These are phyloP conservation scores for Tremellales sp. DNA, from an alignment of 1,284 basidiomycete species.

Conservation along the genomic window DNA sequence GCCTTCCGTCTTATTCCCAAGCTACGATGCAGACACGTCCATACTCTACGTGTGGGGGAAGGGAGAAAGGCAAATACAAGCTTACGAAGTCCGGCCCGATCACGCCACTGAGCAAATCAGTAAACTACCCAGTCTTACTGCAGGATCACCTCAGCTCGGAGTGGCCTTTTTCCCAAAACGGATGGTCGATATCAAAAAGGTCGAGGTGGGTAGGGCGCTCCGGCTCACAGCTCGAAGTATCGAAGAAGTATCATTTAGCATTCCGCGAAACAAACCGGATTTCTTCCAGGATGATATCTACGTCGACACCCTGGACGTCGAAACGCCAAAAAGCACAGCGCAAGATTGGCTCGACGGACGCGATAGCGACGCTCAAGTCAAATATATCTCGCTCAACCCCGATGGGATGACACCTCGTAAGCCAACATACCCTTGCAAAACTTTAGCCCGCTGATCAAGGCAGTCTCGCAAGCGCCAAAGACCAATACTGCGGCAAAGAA, in stretches of 20 bases:
- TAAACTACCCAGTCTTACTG: conserved; percentile 45
- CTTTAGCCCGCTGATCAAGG: neutral
- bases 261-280: conserved; percentile 50
- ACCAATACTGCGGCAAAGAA: conserved; percentile 18
- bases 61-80: conserved; percentile 49
- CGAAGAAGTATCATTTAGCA: conserved; percentile 49
- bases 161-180: conserved; percentile 49
- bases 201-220: conserved; percentile 48
- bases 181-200: conserved; percentile 45
- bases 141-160: conserved; percentile 45
- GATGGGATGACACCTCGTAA: conserved; percentile 45
- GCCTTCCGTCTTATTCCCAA: conserved; percentile 50
- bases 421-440: conserved; percentile 5
- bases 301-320: conserved; percentile 40
- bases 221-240: conserved; percentile 47
- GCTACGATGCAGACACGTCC: conserved; percentile 50
- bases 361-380: conserved; percentile 11
- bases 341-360: conserved; percentile 43
- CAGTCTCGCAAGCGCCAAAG: conserved; percentile 42
- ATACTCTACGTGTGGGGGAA: conserved; percentile 51
- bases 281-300: conserved; percentile 55
- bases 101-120: conserved; percentile 24
- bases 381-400: conserved; percentile 36
- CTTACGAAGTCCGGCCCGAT: conserved; percentile 45
- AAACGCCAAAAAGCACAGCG: conserved; percentile 19